Percentiles rank a stretch among this genome's conserved stretches.
Evolutionary conservation across 441 rosid genomes (phyloP).

Genomic region (Pelargonium cotyledonis): DNA sequence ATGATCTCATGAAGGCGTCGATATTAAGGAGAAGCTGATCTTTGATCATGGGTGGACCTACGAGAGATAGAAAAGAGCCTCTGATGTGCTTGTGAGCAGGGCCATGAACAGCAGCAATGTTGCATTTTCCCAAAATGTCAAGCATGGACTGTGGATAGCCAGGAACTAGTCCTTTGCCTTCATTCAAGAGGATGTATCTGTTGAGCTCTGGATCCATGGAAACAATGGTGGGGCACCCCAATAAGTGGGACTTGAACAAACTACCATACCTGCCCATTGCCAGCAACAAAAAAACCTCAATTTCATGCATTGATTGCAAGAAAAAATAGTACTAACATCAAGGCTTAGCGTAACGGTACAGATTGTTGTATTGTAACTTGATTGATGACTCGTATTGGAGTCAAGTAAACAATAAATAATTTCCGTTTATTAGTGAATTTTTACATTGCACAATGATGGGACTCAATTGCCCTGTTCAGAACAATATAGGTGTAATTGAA

Average conservation of each 20-base stretch:
- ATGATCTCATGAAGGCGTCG: slow-evolving; percentile 69
- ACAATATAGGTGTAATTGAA: too few species aligned
- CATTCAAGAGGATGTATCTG: slow-evolving; percentile 68
- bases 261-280: slow-evolving; percentile 49
- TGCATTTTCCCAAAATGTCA: slow-evolving; percentile 76
- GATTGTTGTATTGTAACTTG: neutral
- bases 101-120: slow-evolving; percentile 92
- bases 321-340: neutral
- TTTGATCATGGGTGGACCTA: slow-evolving; percentile 64
- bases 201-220: slow-evolving; percentile 92
- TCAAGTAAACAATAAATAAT: too few species aligned
- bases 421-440: too few species aligned
- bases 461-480: too few species aligned
- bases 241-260: slow-evolving; percentile 78
- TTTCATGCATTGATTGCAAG: too few species aligned
- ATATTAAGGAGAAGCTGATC: slow-evolving; percentile 65
- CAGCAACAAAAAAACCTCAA: too few species aligned
- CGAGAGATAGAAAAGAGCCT: slow-evolving; percentile 61
- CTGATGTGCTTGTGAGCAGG: slow-evolving; percentile 69
- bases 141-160: slow-evolving; percentile 93
- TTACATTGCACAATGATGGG: too few species aligned
- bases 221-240: slow-evolving; percentile 80
- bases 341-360: neutral
- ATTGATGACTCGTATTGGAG: too few species aligned
- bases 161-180: slow-evolving; percentile 79